Evolutionary conservation across 192 early-diverging fungal species (phyloP).

Genomic region (Entomortierella parvispora): DNA sequence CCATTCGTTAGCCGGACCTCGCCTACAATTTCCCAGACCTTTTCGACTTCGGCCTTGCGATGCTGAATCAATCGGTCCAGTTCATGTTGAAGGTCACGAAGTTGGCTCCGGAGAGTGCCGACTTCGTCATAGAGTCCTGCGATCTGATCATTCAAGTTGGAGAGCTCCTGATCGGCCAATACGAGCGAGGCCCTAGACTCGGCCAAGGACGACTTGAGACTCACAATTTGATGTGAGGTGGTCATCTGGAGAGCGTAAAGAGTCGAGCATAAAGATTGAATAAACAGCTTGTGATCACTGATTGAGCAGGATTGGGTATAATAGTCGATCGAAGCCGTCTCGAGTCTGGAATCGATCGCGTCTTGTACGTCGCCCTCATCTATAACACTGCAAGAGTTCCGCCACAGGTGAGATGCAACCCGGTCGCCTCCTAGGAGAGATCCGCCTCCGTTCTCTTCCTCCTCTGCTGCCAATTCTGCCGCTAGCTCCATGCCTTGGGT

Average conservation of each 20-base stretch:
- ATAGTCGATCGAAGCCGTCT: slow-evolving; percentile 43
- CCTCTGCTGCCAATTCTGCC: slow-evolving; percentile 32
- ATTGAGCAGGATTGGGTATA: slow-evolving; percentile 48
- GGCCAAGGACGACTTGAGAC: slow-evolving; percentile 41
- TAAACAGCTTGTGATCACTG: slow-evolving; percentile 50
- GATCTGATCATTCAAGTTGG: slow-evolving; percentile 52
- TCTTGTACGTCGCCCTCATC: slow-evolving; percentile 47
- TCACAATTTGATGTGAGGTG: slow-evolving; percentile 38
- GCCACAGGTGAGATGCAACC: slow-evolving; percentile 32
- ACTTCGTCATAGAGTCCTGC: slow-evolving; percentile 56
- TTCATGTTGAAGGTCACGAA: slow-evolving; percentile 55
- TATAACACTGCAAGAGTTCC: slow-evolving; percentile 46
- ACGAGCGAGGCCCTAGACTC: slow-evolving; percentile 54
- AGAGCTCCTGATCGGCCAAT: slow-evolving; percentile 54
- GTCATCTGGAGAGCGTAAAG: slow-evolving; percentile 56
- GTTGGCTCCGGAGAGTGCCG: slow-evolving; percentile 54
- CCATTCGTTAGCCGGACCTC: slow-evolving; percentile 31
- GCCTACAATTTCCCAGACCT: slow-evolving; percentile 64
- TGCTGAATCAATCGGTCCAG: slow-evolving; percentile 58
- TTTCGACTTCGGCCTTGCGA: slow-evolving; percentile 60
- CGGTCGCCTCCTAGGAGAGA: slow-evolving; percentile 7
- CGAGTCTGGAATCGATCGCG: slow-evolving; percentile 36
- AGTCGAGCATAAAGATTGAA: slow-evolving; percentile 53
- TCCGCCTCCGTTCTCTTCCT: background rate
- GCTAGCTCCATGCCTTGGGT: slow-evolving; percentile 47